Evolutionary conservation across 2,329 filamentous ascomycete species (phyloP).

Genomic region (Tolypocladium tundrense): DNA sequence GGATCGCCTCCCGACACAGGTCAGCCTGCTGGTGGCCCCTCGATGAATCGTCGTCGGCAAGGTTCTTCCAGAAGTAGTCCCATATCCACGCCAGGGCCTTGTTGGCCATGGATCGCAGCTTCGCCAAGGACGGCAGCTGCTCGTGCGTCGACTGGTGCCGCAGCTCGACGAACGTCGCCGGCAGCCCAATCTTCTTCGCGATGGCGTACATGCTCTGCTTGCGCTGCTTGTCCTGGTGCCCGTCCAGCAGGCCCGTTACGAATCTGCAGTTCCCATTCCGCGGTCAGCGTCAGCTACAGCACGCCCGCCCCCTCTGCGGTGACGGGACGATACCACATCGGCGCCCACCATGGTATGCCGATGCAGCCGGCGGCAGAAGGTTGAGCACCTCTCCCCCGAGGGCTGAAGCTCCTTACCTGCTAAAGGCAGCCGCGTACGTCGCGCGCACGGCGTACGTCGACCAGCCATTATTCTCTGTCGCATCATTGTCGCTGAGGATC

Average conservation of each 20-base stretch:
- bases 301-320: neutral
- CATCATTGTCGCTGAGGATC: constrained; percentile 49
- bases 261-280: constrained; percentile 41
- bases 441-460: constrained; percentile 53
- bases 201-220: constrained; percentile 66
- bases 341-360: neutral
- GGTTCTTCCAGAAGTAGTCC: constrained; percentile 70
- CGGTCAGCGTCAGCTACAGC: neutral
- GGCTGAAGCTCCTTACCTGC: constrained; percentile 41
- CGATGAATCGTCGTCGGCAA: constrained; percentile 19
- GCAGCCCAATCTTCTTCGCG: constrained; percentile 57
- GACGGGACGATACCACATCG: neutral
- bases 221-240: constrained; percentile 55
- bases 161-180: constrained; percentile 75
- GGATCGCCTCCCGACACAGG: constrained; percentile 24
- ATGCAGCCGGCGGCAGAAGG: neutral
- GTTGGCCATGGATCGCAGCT: constrained; percentile 58
- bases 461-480: constrained; percentile 22
- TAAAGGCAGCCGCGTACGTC: constrained; percentile 65
- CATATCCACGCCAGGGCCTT: constrained; percentile 78
- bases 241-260: constrained; percentile 70
- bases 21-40: constrained; percentile 4
- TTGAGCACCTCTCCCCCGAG: neutral
- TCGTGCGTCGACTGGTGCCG: constrained; percentile 87
- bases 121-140: constrained; percentile 65